Base-by-base conservation (phyloP, 192 early-diverging fungal genomes). In the Coemansia sp. region DNA sequence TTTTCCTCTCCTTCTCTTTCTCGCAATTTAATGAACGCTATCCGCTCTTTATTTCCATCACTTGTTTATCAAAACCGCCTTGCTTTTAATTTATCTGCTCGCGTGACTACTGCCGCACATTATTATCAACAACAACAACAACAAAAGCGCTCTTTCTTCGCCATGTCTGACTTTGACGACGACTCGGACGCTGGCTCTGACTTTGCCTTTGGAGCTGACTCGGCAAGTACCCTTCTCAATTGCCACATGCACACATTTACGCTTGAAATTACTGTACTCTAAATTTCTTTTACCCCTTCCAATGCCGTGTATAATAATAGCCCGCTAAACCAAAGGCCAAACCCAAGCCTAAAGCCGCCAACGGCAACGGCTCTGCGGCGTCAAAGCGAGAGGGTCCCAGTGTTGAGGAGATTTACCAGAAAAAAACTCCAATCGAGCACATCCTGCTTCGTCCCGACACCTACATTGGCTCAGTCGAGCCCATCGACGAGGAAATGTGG, bases 351-450 rank as follows among this genome's bases (percentile, higher is more conserved):
- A 15, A 65, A 41, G 53, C 42, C 35, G 39, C 19, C 19, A 60
- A 36, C 34, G 40, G 39, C 17, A 18, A 18, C 39, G 41, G 60
- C 29, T 8, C 50, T 2, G 21, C 56, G 19, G 22, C 29, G n/a
- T n/a, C n/a, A n/a, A 67, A 59, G 35, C 55, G 60, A 36, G 52
- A 60, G 41, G 61, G 68, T 8, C 71, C 78, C 53, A 83, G 83
- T 2, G 81, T 92, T 36, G 90, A 93, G 67, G 87, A 98, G 62
- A 93, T 92, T 19, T 99, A 97, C 75, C 91, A 97, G 70, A 95
- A 95, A 62, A 96, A 95, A 65, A 88, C 92, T 0, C 97, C 94
- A 34, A 63, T 97, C 18, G 95, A 99, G 76, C 95, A 99, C 66
- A 93, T 99, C 44, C 73, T 99, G 24, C 83, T 95, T 41, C 87